Evolutionary conservation across 1,139 yeast genomes (phyloP), one percentile per base, ranked within the genome.

Genomic region (Candida smagusa): DNA sequence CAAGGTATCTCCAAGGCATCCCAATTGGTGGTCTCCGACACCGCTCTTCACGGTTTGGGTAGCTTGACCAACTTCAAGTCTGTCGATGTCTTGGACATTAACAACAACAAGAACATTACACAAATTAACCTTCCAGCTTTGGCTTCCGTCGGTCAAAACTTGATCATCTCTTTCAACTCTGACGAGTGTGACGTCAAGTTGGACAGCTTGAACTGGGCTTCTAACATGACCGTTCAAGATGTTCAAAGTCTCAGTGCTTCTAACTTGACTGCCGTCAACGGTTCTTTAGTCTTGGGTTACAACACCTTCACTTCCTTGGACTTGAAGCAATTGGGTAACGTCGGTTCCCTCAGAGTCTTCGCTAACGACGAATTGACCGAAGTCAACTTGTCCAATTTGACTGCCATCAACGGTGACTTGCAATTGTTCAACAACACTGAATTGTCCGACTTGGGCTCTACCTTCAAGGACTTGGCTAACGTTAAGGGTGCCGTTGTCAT

Each of bases 221-320:
- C 73, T 34, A 69, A 70, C 58, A 58, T 71, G 49, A 68, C 75
- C 40, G 51, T 71, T 39, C 75, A 70, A 54, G 75, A 70, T 49
- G 68, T 64, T 33, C 52, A 56, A 23, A 50, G 53, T 13, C 47
- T 70, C 25, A 50, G 59, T 28, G 65, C 63, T 38, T 36, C 53
- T 24, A 60, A 61, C 54, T 66, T 71, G 56, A 53, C 68, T 36
- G 42, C 61, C 26, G 72, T 70, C 42, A 70, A 70, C 52, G 75
- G 75, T 34, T 58, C 75, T 25, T 59, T 68, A 38, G 56, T 58
- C 33, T 41, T 70, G 45, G 74, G 65, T 39, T 70, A 69, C 59
- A 69, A 68, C 56, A 57, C 62, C 35, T 67, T 68, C 43, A 62
- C 62, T 31, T 39, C 50, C 23, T 55, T 67, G 34, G 58, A 57